phyloP scores from a whole-genome alignment of 2,329 filamentous ascomycete genomes.

The Hypoxylon sp. region DNA sequence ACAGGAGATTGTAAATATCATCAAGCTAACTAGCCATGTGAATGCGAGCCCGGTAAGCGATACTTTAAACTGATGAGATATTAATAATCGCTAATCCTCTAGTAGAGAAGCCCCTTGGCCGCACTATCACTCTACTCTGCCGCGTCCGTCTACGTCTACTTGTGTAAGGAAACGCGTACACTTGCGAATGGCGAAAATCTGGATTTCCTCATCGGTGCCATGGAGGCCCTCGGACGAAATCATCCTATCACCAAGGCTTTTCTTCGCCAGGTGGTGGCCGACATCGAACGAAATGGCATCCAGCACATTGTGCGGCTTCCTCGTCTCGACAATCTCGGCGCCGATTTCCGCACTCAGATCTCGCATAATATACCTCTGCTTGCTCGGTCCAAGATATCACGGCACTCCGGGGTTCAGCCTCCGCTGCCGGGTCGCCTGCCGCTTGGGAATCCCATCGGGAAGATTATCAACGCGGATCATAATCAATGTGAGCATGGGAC shows the following conservation, averaged over 20 bases:
- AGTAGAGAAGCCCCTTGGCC: slow-evolving; percentile 81
- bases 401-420: slow-evolving; percentile 59
- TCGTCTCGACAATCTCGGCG: slow-evolving; percentile 54
- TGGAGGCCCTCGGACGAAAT: slow-evolving; percentile 80
- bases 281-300: slow-evolving; percentile 74
- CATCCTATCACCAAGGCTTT: slow-evolving; percentile 87
- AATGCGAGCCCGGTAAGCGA: slow-evolving; percentile 75
- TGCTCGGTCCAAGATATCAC: slow-evolving; percentile 62
- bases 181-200: slow-evolving; percentile 66
- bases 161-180: slow-evolving; percentile 69
- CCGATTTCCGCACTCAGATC: slow-evolving; percentile 49
- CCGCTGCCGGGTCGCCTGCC: slow-evolving; percentile 64
- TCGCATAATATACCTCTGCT: slow-evolving; percentile 64
- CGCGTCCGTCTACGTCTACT: slow-evolving; percentile 85
- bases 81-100: slow-evolving; percentile 25
- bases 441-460: slow-evolving; percentile 55
- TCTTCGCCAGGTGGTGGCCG: slow-evolving; percentile 86
- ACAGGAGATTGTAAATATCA: slow-evolving; percentile 85
- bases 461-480: slow-evolving; percentile 25
- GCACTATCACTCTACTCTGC: slow-evolving; percentile 90
- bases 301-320: slow-evolving; percentile 57
- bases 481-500: slow-evolving; percentile 23
- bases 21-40: slow-evolving; percentile 82
- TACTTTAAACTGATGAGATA: not conserved
- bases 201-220: slow-evolving; percentile 82